These are phyloP conservation scores for Tagetes patula DNA, from an alignment of 129 eudicot genomes.

Conservation along the genomic window DNA sequence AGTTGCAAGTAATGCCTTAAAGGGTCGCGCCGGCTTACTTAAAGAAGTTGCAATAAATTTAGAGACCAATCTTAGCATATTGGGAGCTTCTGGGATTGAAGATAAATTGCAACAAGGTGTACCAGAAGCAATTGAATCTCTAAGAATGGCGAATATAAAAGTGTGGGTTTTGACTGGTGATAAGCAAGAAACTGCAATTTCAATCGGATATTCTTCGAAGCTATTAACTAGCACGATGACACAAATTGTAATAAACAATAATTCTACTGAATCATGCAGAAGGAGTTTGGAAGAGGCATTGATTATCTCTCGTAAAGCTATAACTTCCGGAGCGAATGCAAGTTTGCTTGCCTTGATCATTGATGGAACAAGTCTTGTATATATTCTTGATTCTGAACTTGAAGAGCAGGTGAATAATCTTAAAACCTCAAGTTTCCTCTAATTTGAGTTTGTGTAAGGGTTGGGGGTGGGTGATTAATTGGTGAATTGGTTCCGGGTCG, in stretches of 20 bases:
- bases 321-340: conserved; percentile 35
- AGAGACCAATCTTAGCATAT: conserved; percentile 54
- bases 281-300: conserved; percentile 67
- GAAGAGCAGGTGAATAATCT: conserved; percentile 63
- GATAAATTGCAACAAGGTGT: conserved; percentile 92
- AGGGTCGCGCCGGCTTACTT: conserved; percentile 82
- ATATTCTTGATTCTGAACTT: conserved; percentile 80
- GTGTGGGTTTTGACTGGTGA: conserved; percentile 99
- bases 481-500: conserved; percentile 3
- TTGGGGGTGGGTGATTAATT: conserved; percentile 8
- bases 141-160: conserved; percentile 75
- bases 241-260: conserved; percentile 70
- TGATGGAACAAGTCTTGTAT: conserved; percentile 92
- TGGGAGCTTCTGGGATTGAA: conserved; percentile 92
- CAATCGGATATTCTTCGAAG: conserved; percentile 89
- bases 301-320: conserved; percentile 34
- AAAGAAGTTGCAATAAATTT: conserved; percentile 67
- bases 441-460: conserved; percentile 3
- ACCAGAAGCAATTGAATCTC: conserved; percentile 87
- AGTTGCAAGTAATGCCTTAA: conserved; percentile 74
- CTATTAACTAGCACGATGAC: conserved; percentile 75
- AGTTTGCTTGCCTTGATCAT: conserved; percentile 63
- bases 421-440: conserved; percentile 15
- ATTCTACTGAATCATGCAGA: conserved; percentile 65
- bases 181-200: conserved; percentile 96